Base-by-base conservation (phyloP, 441 rosid genomes). In the Adansonia grandidieri region DNA sequence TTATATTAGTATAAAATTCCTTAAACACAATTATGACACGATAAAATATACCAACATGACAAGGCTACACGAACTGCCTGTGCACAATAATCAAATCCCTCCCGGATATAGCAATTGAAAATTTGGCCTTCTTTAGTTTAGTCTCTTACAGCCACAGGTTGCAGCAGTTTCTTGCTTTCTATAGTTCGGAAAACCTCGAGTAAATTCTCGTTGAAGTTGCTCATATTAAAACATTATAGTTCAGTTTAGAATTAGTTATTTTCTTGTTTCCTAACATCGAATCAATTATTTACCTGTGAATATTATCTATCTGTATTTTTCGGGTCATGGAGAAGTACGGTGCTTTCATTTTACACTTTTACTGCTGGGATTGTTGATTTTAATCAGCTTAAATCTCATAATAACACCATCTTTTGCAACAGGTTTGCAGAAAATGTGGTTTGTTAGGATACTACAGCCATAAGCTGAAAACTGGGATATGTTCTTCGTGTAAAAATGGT, bases 341-440 rank as follows among this genome's bases (percentile, higher is more conserved):
- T 51, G 58, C 44, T 7, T 69, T 50, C 14, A 15, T 51, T 15
- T 24, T 51, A 15, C 14, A 1, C 14, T 71, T 51, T 17, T 9
- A 51, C 7, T 53, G 13, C 74, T 28, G 61, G 28, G 61, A 67
- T 32, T 71, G 42, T n/a, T n/a, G 75, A 53, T 32, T 5, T 6
- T 70, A 70, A 70, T 70, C 44, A 50, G 60, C 74, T 71, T 8
- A n/a, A 28, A 51, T 71, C 61, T 24, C 9, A 76, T 61, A 44
- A 64, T 64, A 22, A 24, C 28, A 70, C 40, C 28, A 63, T 53
- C 74, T 45, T 75, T 71, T 58, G 61, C 24, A 44, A 72, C 93
- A 94, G 99, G 98, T 96, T 53, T 94, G 98, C 80, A 84, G 93
- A 83, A 89, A 81, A 64, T 96, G 99, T 80, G 98, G 99, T 54